phyloP scores from a whole-genome alignment of 345 rosid species.

The Eucalyptus cloeziana region DNA sequence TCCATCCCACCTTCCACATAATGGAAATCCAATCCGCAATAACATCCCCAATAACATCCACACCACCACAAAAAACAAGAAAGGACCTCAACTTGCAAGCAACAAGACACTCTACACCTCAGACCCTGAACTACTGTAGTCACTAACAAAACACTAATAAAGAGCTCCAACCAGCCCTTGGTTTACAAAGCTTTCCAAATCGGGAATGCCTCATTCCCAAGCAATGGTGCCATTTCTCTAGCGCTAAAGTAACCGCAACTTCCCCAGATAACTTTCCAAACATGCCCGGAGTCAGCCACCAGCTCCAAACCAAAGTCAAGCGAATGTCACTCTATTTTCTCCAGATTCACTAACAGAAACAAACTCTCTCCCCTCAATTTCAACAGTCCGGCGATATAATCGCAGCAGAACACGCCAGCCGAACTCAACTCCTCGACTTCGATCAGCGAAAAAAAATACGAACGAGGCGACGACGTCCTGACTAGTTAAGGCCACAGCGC shows the following conservation, averaged over 20 bases:
- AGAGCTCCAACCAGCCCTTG: not conserved
- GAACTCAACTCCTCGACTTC: not conserved
- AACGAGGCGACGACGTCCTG: not conserved
- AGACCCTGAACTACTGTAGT: not conserved
- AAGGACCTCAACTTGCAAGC: not conserved
- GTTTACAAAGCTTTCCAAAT: not conserved
- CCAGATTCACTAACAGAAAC: not conserved
- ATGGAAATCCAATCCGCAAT: not conserved
- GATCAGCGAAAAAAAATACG: not conserved
- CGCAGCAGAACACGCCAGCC: not conserved
- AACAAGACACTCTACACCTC: not conserved
- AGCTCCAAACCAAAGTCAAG: not conserved
- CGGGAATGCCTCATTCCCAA: not conserved
- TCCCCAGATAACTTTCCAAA: not conserved
- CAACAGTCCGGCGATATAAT: not conserved
- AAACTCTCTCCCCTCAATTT: not conserved
- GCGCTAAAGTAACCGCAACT: not conserved
- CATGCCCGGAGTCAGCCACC: not conserved
- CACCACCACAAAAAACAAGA: not conserved
- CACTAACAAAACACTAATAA: not conserved
- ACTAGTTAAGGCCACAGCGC: not conserved
- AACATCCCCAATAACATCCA: not conserved
- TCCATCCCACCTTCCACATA: not conserved
- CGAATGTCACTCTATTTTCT: not conserved
- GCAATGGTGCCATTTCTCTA: not conserved